phyloP scores from a whole-genome alignment of 768 basidiomycete genomes.

The Naganishia onofrii region DNA sequence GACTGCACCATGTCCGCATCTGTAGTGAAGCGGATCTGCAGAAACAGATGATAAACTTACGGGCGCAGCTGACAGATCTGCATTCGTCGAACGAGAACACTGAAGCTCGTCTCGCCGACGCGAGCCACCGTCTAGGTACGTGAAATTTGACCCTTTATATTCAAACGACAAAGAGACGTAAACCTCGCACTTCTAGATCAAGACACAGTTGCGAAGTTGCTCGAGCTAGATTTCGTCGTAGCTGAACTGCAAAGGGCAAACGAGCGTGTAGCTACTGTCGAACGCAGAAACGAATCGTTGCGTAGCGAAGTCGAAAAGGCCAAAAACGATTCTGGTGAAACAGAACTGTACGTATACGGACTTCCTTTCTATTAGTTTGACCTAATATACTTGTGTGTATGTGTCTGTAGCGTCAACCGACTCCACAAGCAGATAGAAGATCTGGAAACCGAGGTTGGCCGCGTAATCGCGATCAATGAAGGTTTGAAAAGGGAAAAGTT shows the following conservation, averaged over 20 bases:
- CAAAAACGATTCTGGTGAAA: conserved; percentile 61
- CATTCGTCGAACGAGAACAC: conserved; percentile 87
- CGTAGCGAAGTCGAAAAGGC: conserved; percentile 91
- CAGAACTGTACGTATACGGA: conserved; percentile 24
- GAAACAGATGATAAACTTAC: conserved; percentile 82
- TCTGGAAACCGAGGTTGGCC: conserved; percentile 72
- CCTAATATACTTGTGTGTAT: background rate
- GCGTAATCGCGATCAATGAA: conserved; percentile 64
- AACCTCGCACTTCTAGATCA: conserved; percentile 62
- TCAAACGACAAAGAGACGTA: background rate
- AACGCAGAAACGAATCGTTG: conserved; percentile 91
- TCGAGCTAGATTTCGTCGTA: conserved; percentile 91
- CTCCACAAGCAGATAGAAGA: conserved; percentile 72
- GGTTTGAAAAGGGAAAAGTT: conserved; percentile 61
- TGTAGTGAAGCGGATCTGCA: conserved; percentile 88
- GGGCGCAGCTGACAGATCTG: conserved; percentile 83
- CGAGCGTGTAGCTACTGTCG: conserved; percentile 83
- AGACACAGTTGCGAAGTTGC: conserved; percentile 81
- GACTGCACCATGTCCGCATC: background rate
- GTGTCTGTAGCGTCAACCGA: conserved; percentile 60
- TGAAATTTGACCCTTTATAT: background rate
- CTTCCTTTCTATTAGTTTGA: background rate
- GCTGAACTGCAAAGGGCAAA: conserved; percentile 95
- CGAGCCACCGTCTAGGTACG: conserved; percentile 69
- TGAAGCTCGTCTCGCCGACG: conserved; percentile 87